A percentile compares a stretch with the other conserved stretches of the same genome.
These are phyloP conservation scores for Tolypocladium endophyticum DNA, from an alignment of 2,329 filamentous ascomycete species.

Conservation along the genomic window DNA sequence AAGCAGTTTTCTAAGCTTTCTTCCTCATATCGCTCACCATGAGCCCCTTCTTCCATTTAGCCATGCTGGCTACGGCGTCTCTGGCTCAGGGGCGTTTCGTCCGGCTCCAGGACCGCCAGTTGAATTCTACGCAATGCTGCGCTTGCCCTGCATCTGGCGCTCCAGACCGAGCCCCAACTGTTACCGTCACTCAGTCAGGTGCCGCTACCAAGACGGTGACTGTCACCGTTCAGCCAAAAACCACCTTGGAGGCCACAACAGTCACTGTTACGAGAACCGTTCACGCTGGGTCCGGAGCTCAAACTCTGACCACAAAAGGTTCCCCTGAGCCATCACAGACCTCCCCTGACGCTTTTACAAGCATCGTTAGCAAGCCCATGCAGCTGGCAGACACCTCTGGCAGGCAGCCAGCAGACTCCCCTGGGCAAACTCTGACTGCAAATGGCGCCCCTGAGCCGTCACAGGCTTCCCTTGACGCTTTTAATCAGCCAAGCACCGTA, in stretches of 20 bases:
- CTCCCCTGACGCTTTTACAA: not conserved
- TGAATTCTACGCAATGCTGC: conserved; percentile 14
- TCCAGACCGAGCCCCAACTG: conserved; percentile 8
- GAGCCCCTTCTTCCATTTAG: conserved; percentile 14
- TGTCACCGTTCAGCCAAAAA: conserved; percentile 4
- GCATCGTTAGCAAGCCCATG: conserved; percentile 11
- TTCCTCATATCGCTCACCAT: conserved; percentile 6
- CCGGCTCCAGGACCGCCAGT: conserved; percentile 8
- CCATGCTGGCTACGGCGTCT: conserved; percentile 14
- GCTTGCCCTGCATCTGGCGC: conserved; percentile 14
- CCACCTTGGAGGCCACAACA: conserved; percentile 11
- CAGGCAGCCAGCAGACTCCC: too few species aligned
- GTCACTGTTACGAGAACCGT: conserved; percentile 4
- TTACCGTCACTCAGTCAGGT: conserved; percentile 15
- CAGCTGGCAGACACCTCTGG: conserved; percentile 3
- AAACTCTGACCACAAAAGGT: conserved; percentile 1
- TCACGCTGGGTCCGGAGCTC: conserved; percentile 3
- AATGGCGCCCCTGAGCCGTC: not conserved
- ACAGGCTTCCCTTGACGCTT: not conserved
- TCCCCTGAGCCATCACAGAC: not conserved
- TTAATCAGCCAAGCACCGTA: conserved; percentile 1
- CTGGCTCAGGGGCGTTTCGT: conserved; percentile 15
- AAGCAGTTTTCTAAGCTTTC: not conserved
- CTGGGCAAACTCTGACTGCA: conserved; percentile 5
- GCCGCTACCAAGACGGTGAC: conserved; percentile 8